Conservation (phyloP, 106 monocot genomes). For the Ottelia alismoides region DNA sequence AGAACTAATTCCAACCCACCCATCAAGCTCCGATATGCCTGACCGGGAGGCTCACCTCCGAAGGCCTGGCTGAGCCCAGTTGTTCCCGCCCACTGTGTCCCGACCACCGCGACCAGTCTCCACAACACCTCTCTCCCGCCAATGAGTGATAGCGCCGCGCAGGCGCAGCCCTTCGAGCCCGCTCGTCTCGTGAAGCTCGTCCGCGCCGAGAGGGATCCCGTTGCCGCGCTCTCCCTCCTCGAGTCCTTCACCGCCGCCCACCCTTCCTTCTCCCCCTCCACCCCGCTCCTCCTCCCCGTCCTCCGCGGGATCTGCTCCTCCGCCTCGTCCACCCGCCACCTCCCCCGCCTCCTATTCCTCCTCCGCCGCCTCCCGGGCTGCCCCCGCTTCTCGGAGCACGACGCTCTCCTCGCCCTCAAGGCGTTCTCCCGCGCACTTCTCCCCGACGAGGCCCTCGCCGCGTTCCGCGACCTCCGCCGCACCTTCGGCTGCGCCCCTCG, state of each 20-base stretch:
- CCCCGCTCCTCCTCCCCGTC: slow-evolving; percentile 45
- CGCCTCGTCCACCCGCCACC: slow-evolving; percentile 37
- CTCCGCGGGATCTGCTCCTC: slow-evolving; percentile 48
- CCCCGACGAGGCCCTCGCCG: slow-evolving; percentile 59
- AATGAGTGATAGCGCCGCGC: no score
- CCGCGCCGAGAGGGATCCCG: slow-evolving; percentile 27
- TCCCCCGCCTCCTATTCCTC: slow-evolving; percentile 53
- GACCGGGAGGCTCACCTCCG: no score
- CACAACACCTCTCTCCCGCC: no score
- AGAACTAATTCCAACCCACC: no score
- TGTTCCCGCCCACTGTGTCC: no score
- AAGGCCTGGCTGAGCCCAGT: no score
- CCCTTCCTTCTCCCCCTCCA: slow-evolving; percentile 34
- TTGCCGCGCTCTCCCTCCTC: slow-evolving; percentile 58
- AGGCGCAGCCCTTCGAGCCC: slow-evolving; percentile 6
- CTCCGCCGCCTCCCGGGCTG: slow-evolving; percentile 30
- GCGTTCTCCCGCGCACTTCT: slow-evolving; percentile 63
- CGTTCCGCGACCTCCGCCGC: slow-evolving; percentile 31
- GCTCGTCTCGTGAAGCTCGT: slow-evolving; percentile 32
- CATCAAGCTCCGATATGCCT: no score
- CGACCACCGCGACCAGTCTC: no score
- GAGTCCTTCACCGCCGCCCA: slow-evolving; percentile 27
- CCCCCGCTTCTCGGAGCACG: slow-evolving; percentile 55
- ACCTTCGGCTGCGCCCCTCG: slow-evolving; percentile 52
- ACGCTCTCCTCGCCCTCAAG: slow-evolving; percentile 58